Percentiles rank a stretch among this genome's conserved stretches.
phyloP scores from a whole-genome alignment of 2,329 filamentous ascomycete genomes.

The Ophiostoma sp. region DNA sequence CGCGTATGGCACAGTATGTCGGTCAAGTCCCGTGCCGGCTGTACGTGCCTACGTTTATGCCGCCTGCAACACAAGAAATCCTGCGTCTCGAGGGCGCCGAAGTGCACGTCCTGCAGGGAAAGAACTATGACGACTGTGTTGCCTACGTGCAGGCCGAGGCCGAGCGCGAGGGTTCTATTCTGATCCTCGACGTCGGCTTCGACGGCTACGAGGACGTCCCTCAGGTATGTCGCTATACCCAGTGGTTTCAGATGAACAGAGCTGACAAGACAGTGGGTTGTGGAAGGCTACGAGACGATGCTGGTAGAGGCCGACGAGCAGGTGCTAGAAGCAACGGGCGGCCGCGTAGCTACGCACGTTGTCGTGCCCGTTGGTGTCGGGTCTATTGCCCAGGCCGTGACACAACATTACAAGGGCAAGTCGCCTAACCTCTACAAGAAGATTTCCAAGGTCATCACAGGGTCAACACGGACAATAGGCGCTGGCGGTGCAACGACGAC shows the following conservation, averaged over 20 bases:
- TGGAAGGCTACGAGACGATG: conserved; percentile 72
- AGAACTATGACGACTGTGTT: conserved; percentile 61
- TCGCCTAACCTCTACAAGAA: background rate
- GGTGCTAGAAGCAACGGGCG: conserved; percentile 19
- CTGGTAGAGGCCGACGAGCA: conserved; percentile 62
- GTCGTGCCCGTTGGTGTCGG: conserved; percentile 68
- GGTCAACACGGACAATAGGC: conserved; percentile 3
- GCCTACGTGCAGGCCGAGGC: conserved; percentile 47
- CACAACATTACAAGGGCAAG: conserved; percentile 53
- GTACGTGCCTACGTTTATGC: conserved; percentile 58
- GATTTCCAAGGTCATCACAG: background rate
- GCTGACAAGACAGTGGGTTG: conserved; percentile 52
- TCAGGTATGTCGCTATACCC: conserved; percentile 5
- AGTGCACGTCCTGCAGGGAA: conserved; percentile 47
- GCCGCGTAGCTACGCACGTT: conserved; percentile 35
- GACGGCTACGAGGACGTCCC: conserved; percentile 62
- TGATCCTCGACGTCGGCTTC: conserved; percentile 66
- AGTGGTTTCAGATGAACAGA: too few species aligned
- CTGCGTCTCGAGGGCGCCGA: conserved; percentile 59
- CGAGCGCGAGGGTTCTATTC: conserved; percentile 41
- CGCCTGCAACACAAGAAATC: conserved; percentile 44
- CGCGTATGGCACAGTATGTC: conserved; percentile 52
- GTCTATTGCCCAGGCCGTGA: conserved; percentile 64
- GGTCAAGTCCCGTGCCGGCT: conserved; percentile 38
- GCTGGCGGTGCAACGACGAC: background rate